phyloP scores from a whole-genome alignment of 2,329 filamentous ascomycete genomes.

The Endocalyx cinctus region DNA sequence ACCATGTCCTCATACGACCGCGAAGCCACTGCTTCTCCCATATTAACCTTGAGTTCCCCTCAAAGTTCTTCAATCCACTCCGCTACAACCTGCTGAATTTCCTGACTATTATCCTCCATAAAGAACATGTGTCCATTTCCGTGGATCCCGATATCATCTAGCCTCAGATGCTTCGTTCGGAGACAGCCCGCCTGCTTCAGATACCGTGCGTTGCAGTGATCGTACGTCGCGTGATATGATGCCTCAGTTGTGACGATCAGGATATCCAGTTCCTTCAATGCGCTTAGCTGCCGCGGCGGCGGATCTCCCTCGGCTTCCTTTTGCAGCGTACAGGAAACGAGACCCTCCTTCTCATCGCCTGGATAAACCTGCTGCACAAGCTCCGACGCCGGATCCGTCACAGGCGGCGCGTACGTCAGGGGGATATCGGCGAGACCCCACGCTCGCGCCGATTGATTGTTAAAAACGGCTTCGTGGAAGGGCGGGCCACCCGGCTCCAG shows the following conservation, averaged over 20 bases:
- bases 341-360: slow-evolving; percentile 14
- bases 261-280: slow-evolving; percentile 30
- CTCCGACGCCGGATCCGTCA: slow-evolving; percentile 30
- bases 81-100: slow-evolving; percentile 28
- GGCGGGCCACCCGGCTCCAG: slow-evolving; percentile 45
- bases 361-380: slow-evolving; percentile 26
- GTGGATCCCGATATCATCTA: slow-evolving; percentile 33
- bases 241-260: slow-evolving; percentile 38
- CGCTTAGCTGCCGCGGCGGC: slow-evolving; percentile 32
- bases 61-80: slow-evolving; percentile 19
- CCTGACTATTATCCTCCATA: slow-evolving; percentile 42
- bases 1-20: too few relatives aligned
- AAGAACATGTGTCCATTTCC: slow-evolving; percentile 47
- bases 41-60: too few relatives aligned
- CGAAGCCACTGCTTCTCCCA: too few relatives aligned
- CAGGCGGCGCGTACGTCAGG: slow-evolving; percentile 41
- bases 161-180: slow-evolving; percentile 28
- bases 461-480: slow-evolving; percentile 38
- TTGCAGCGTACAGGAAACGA: slow-evolving; percentile 30
- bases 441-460: slow-evolving; percentile 25
- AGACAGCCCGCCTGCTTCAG: slow-evolving; percentile 37
- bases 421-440: slow-evolving; percentile 47
- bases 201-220: slow-evolving; percentile 37
- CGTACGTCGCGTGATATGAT: slow-evolving; percentile 42
- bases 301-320: too few relatives aligned